phyloP scores from a whole-genome alignment of 352 stramenopile species.

The Phytopythium ostracodes region DNA sequence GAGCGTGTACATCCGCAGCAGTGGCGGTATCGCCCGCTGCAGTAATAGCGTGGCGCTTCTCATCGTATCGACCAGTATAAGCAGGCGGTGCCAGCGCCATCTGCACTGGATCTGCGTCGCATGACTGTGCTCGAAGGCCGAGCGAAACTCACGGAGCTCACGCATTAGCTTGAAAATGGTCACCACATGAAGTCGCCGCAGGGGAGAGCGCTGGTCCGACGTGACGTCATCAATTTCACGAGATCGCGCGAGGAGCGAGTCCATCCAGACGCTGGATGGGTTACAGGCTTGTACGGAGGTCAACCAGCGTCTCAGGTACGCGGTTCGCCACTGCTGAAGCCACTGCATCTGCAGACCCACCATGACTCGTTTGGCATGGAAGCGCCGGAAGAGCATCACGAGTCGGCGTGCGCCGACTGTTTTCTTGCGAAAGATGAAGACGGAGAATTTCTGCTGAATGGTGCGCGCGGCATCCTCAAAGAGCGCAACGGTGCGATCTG shows the following conservation, averaged over 20 bases:
- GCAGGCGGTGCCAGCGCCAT: slow-evolving; percentile 14
- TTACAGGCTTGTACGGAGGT: neutral
- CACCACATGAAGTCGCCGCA: slow-evolving; percentile 6
- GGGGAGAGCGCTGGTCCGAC: slow-evolving; percentile 1
- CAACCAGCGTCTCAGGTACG: slow-evolving; percentile 6
- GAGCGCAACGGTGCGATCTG: slow-evolving; percentile 9
- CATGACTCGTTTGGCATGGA: slow-evolving; percentile 13
- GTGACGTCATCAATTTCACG: neutral
- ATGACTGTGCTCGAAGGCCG: slow-evolving; percentile 4
- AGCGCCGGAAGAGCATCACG: slow-evolving; percentile 17
- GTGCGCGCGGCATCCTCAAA: slow-evolving; percentile 3
- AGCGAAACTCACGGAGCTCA: neutral
- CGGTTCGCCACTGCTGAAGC: slow-evolving; percentile 9
- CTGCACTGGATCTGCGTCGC: slow-evolving; percentile 7
- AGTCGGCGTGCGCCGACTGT: slow-evolving; percentile 7
- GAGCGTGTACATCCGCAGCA: slow-evolving; percentile 7
- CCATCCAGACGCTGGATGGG: neutral
- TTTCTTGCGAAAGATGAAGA: slow-evolving; percentile 2
- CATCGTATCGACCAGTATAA: slow-evolving; percentile 1
- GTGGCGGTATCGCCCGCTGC: slow-evolving; percentile 5
- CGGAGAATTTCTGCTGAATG: slow-evolving; percentile 8
- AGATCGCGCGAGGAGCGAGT: neutral
- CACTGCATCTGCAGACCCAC: slow-evolving; percentile 6
- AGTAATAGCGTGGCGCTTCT: slow-evolving; percentile 5
- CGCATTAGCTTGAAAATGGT: slow-evolving; percentile 1